Evolutionary conservation across 225 moss, liverwort and hornwort species (phyloP), one percentile per base, ranked within the genome.

Genomic region (Takakia lepidozioides): DNA sequence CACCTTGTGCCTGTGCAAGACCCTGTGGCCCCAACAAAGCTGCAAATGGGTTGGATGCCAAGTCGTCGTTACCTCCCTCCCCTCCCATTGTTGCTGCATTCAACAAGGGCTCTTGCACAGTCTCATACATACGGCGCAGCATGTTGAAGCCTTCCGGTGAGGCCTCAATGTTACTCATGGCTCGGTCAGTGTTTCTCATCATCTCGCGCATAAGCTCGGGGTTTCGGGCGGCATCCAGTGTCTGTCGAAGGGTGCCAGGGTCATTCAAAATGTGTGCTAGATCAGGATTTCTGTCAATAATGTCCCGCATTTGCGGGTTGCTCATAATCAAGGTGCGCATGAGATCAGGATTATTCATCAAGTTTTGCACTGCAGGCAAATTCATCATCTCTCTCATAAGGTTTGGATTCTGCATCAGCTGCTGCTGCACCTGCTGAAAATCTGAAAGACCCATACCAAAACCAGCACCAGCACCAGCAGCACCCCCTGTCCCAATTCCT

Each of bases 381-480:
- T 85, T 98, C 98, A 98, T 98, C 98, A 98, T 98, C 56, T 98
- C 98, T 57, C 87, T 71, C 91, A 98, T 91, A 50, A 98, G 67
- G 41, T 85, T 91, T 43, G 98, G 98, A 52, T 98, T 98, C 50
- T 98, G 98, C 91, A 98, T 98, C 52, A 98, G 75, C 71, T 98
- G 98, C 64, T 98, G 87, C 70, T 98, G 98, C 60, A 98, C 98
- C 72, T 98, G 87, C 80, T 98, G 98, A 44, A 91, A 87, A 61
- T 98, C 98, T 57, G 87, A 85, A 22, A 72, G 56, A 24, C 93
- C 92, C 87, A 85, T 83, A 46, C 93, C 89, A 54, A 79, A 80
- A 0, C 79, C 80, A 49, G 81, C 73, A 43, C 46, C 62, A 5
- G 46, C 75, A 41, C 37, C 29, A 11, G 61, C 73, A 46, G 39